Conservation (phyloP, 2,329 filamentous ascomycete species). For the Cladosporium sp. region DNA sequence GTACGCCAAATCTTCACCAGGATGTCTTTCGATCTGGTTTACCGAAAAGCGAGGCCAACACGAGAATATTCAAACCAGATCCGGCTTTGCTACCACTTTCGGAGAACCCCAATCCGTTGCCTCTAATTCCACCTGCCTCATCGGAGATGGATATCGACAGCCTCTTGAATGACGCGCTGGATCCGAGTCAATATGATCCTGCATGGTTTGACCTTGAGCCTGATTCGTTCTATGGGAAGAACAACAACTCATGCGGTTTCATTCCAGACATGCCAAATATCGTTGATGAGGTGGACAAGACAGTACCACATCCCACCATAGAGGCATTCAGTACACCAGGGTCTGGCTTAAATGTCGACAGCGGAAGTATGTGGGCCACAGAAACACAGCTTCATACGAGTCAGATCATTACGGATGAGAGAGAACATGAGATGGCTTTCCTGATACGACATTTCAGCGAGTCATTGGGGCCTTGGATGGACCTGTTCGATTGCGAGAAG, state of each 20-base stretch:
- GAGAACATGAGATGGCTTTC: conserved; percentile 54
- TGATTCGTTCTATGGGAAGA: conserved; percentile 23
- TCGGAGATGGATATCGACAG: conserved; percentile 10
- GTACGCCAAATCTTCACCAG: neutral
- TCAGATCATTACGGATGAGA: conserved; percentile 28
- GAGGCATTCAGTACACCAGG: conserved; percentile 6
- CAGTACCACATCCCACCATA: neutral
- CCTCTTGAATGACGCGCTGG: conserved; percentile 7
- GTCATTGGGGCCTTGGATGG: conserved; percentile 54
- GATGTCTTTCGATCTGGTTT: neutral
- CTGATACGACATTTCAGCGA: conserved; percentile 56
- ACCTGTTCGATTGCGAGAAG: conserved; percentile 49
- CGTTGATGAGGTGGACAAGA: conserved; percentile 27
- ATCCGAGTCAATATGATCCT: conserved; percentile 24
- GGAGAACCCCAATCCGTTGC: neutral
- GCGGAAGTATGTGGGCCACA: conserved; percentile 22
- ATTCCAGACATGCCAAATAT: conserved; percentile 27
- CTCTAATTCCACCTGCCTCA: neutral
- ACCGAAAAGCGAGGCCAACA: neutral
- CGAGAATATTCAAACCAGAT: conserved; percentile 4
- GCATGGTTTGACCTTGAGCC: conserved; percentile 29
- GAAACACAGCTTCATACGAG: conserved; percentile 28
- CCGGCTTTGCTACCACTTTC: neutral
- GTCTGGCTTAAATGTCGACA: conserved; percentile 2
- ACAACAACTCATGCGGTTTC: conserved; percentile 29